A percentile compares a stretch with the other conserved stretches of the same genome.
These are phyloP conservation scores for Pouteria campechiana DNA, from an alignment of 179 eudicot genomes.

Conservation along the genomic window DNA sequence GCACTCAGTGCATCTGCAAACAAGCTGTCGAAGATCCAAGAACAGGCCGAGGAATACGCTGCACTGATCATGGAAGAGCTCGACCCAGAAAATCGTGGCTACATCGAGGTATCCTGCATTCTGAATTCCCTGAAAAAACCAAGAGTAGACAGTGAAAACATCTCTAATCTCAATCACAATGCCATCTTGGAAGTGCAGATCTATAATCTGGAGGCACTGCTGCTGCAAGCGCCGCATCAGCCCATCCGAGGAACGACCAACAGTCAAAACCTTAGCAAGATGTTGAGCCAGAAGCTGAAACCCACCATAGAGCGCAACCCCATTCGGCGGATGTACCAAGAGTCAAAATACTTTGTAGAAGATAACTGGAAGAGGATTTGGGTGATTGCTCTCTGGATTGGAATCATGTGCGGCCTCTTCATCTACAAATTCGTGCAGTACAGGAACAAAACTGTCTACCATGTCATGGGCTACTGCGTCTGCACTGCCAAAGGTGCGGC, in stretches of 20 bases:
- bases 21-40: conserved; percentile 38
- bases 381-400: conserved; percentile 41
- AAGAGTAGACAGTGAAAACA: no score
- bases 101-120: conserved; percentile 41
- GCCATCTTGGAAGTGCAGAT: conserved; percentile 8
- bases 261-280: conserved; percentile 35
- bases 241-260: conserved; percentile 30
- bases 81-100: conserved; percentile 50
- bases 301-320: conserved; percentile 57
- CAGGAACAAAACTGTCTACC: conserved; percentile 32
- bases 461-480: conserved; percentile 58
- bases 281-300: conserved; percentile 45
- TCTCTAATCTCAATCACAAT: not conserved
- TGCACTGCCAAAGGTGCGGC: conserved; percentile 47
- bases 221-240: conserved; percentile 42
- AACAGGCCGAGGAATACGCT: conserved; percentile 55
- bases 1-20: conserved; percentile 48
- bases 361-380: conserved; percentile 62
- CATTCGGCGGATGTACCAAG: conserved; percentile 17
- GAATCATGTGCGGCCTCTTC: conserved; percentile 36
- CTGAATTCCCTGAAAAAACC: no score
- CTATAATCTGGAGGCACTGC: conserved; percentile 38
- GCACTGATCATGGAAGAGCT: conserved; percentile 71
- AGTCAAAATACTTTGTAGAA: conserved; percentile 28
- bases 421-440: conserved; percentile 50